Evolutionary conservation across 805 yeast species (phyloP).

Genomic region (Suhomyces sp.): DNA sequence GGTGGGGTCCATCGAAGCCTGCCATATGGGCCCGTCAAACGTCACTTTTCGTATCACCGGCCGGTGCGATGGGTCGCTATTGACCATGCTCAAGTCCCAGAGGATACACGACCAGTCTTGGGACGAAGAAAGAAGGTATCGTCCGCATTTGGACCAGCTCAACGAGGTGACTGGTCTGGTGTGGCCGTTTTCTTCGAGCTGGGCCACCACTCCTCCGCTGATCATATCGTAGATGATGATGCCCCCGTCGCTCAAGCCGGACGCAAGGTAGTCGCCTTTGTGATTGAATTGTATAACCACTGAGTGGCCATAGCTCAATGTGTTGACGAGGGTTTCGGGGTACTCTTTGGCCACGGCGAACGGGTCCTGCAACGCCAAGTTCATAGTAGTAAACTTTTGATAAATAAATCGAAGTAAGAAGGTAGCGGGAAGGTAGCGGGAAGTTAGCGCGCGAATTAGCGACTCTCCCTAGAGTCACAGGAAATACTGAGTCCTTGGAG

Average conservation of each 20-base stretch:
- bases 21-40: constrained; percentile 76
- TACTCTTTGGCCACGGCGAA: constrained; percentile 87
- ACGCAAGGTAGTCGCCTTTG: constrained; percentile 82
- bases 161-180: constrained; percentile 68
- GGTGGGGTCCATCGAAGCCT: constrained; percentile 53
- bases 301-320: constrained; percentile 62
- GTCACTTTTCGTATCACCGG: constrained; percentile 42
- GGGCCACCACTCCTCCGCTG: constrained; percentile 53
- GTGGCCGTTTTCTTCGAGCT: constrained; percentile 55
- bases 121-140: constrained; percentile 64
- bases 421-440: too few species aligned
- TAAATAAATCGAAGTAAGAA: too few species aligned
- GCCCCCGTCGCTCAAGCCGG: constrained; percentile 73
- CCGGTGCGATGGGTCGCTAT: constrained; percentile 12
- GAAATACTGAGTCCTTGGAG: too few species aligned
- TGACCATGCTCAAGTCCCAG: constrained; percentile 63
- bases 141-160: constrained; percentile 72
- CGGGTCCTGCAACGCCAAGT: constrained; percentile 81
- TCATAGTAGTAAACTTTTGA: too few species aligned
- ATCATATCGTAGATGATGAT: constrained; percentile 72
- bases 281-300: constrained; percentile 66
- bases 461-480: too few species aligned
- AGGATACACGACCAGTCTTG: constrained; percentile 79
- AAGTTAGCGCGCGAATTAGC: too few species aligned
- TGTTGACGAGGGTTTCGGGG: constrained; percentile 78